These are phyloP conservation scores for Parathielavia appendiculata DNA, from an alignment of 495 filamentous ascomycete genomes.

Conservation along the genomic window DNA sequence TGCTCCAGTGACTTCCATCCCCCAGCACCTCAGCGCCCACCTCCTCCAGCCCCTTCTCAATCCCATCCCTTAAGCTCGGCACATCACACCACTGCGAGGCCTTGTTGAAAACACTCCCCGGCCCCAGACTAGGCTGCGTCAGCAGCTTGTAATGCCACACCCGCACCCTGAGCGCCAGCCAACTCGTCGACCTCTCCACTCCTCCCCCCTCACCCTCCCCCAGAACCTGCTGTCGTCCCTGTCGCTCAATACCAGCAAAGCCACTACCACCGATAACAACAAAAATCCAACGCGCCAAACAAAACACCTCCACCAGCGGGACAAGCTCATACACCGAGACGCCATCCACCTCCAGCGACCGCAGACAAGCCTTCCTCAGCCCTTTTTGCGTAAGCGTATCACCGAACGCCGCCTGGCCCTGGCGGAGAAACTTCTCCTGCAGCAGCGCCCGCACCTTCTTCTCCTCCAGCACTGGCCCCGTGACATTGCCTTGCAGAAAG, in stretches of 20 bases:
- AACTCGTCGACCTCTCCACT: slow-evolving; percentile 32
- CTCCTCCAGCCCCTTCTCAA: slow-evolving; percentile 44
- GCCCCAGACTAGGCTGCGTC: slow-evolving; percentile 61
- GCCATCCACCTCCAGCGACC: slow-evolving; percentile 71
- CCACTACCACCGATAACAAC: slow-evolving; percentile 25
- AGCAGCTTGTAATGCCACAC: slow-evolving; percentile 87
- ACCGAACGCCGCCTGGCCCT: not conserved
- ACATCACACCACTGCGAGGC: slow-evolving; percentile 46
- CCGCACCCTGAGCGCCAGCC: slow-evolving; percentile 63
- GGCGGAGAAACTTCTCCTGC: slow-evolving; percentile 20
- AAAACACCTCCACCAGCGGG: slow-evolving; percentile 75
- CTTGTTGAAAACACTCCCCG: slow-evolving; percentile 41
- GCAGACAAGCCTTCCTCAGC: slow-evolving; percentile 44
- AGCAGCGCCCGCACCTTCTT: slow-evolving; percentile 11
- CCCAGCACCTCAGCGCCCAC: slow-evolving; percentile 43
- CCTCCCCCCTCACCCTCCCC: slow-evolving; percentile 2
- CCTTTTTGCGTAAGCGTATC: not conserved
- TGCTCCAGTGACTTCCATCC: slow-evolving; percentile 19
- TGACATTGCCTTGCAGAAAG: slow-evolving; percentile 91
- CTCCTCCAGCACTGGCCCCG: slow-evolving; percentile 70
- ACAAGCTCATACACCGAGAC: slow-evolving; percentile 80
- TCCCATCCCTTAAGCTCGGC: slow-evolving; percentile 43
- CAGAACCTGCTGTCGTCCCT: no score
- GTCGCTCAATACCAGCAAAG: no score
- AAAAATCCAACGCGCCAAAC: slow-evolving; percentile 66